Evolutionary conservation across 2,329 filamentous ascomycete species (phyloP), one percentile per base, ranked within the genome.

Genomic region (Exophiala calicioides): DNA sequence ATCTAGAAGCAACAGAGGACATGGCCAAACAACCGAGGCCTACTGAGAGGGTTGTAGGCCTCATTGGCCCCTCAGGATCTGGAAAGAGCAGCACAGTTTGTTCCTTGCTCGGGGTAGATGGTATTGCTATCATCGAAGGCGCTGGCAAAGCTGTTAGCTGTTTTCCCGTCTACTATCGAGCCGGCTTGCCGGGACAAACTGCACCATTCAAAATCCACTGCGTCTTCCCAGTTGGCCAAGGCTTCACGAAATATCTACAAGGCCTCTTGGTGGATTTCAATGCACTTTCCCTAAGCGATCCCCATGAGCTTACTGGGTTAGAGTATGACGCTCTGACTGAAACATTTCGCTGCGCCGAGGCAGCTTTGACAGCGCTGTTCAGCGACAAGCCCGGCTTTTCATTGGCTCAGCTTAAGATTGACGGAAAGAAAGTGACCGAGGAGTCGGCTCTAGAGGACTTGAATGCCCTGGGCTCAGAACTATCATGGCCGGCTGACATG

Each of bases 11-110:
- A 24, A 33, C 41, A 13, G 5, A 36, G 18, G 31, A 27, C 2
- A 23, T 34, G n/a, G 43, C 43, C 19, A 16, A 23, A 4, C 31
- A 30, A 5, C 38, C 18, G 15, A 12, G 2, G 8, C 21, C 38
- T n/a, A 15, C 10, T 3, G 29, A 44, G 18, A 24, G 32, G 29
- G 12, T 29, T 26, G 7, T 49, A n/a, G 40, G 46, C 4, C 34
- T 49, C n/a, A 6, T 49, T 1, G 46, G 46, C n/a, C 12, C 18
- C 10, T 44, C 40, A 3, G 46, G 40, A 4, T 5, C 33, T 12
- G 46, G 46, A 10, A 49, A 44, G 33, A 49, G 46, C 40, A 38
- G 32, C 16, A 18, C 33, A 4, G n/a, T 49, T 27, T 31, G 29
- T 24, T 37, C 46, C 16, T 18, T 44, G 19, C 29, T 38, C 4